These are phyloP conservation scores for Xylaria acuta DNA, from an alignment of 495 filamentous ascomycete genomes.

Conservation along the genomic window DNA sequence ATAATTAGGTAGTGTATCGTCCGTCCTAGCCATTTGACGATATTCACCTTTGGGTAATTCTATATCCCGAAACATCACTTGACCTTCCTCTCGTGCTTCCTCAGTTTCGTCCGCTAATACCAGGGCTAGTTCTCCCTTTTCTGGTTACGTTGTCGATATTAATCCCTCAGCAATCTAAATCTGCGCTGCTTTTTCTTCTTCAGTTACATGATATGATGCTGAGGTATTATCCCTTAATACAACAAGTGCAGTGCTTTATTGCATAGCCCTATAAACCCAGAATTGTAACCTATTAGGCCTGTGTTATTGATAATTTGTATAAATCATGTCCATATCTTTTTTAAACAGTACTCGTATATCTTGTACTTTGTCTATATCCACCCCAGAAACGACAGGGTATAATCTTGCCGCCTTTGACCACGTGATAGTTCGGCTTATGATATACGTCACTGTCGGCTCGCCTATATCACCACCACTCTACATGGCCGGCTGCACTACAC, in stretches of 20 bases:
- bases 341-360: not conserved
- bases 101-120: not conserved
- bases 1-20: not conserved
- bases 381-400: conserved; percentile 15
- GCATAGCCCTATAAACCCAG: not conserved
- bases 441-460: conserved; percentile 17
- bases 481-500: conserved; percentile 32
- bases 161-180: not conserved
- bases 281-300: not conserved
- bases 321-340: not conserved
- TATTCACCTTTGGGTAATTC: not conserved
- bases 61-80: not conserved
- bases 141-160: not conserved
- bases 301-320: not conserved
- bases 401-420: not conserved
- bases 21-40: conserved; percentile 7
- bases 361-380: not conserved
- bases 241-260: not conserved
- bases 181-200: not conserved
- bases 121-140: not conserved
- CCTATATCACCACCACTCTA: conserved; percentile 23
- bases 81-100: not conserved
- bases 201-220: conserved; percentile 5
- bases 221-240: not conserved
- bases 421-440: conserved; percentile 24